Base-by-base conservation (phyloP, 2,329 filamentous ascomycete genomes). In the Hypocrella siamensis region DNA sequence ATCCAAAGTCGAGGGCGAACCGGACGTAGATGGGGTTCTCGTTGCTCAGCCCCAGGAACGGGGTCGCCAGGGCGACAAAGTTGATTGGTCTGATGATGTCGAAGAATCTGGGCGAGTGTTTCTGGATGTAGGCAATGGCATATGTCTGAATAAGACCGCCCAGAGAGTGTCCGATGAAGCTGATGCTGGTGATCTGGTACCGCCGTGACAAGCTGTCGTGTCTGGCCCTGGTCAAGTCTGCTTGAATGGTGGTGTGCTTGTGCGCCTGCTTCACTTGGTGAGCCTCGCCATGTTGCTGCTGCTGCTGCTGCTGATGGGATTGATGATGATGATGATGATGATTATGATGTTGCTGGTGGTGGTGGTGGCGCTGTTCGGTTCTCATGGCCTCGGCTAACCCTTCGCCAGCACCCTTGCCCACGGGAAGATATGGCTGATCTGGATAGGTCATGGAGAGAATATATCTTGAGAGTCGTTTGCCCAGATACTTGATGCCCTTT, bases 1-100 rank as follows among this genome's bases (percentile, higher is more conserved):
- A 67, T 0, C 90, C 90, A 57, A 96, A 93, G 51, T 98, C 90
- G 4, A 98, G 63, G 0, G 90, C 90, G 52, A 98, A 96, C 46
- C 86, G 93, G 54, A 98, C 82, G 51, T 98, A 98, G 35, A 96
- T 66, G 0, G 90, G 90, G 44, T 98, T 98, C 50, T 98, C 90
- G 50, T 98, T 94, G 53, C 88, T 96, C 24, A 96, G 61, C 0
- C 88, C 88, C 2, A 96, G 60, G 42, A 94, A 84, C 0, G 88
- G 88, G 1, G 86, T 79, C 12, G 88, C 86, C 42, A 96, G 60
- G 18, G 80, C 68, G 41, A 96, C 79, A 47, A 96, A 96, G 49
- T 94, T 94, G 50, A 93, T 63, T 0, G 88, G 88, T 40, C 75
- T 70, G 44, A 94, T 93, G 5, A 75, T 60, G 31, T 86, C 69